phyloP scores from a whole-genome alignment of 164 flowering plant species.

The Liriodendron chinense region DNA sequence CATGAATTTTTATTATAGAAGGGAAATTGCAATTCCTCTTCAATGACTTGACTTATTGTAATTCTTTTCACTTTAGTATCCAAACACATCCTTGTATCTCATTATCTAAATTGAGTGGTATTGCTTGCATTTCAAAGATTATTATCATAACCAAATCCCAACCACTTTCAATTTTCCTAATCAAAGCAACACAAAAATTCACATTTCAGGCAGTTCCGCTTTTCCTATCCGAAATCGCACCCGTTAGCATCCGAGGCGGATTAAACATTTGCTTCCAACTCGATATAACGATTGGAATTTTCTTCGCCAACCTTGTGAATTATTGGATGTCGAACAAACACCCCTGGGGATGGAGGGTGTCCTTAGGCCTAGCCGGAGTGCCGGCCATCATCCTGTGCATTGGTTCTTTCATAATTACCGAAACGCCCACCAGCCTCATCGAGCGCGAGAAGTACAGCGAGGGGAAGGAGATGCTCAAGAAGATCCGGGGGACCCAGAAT shows the following conservation, averaged over 20 bases:
- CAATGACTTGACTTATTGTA: too few species aligned
- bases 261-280: conserved; percentile 42
- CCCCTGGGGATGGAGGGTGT: conserved; percentile 35
- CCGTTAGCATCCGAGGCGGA: conserved; percentile 25
- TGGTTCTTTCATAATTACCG: conserved; percentile 29
- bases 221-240: conserved; percentile 47
- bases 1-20: too few species aligned
- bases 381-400: conserved; percentile 26
- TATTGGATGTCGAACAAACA: conserved; percentile 17
- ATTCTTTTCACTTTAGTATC: too few species aligned
- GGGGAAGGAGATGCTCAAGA: conserved; percentile 24
- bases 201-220: conserved; percentile 62
- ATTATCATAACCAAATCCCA: too few species aligned
- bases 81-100: neutral
- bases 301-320: conserved; percentile 34
- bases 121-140: too few species aligned
- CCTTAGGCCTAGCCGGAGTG: conserved; percentile 35
- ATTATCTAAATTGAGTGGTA: too few species aligned
- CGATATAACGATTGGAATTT: conserved; percentile 36
- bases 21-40: too few species aligned
- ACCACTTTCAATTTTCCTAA: too few species aligned
- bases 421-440: conserved; percentile 41
- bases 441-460: conserved; percentile 19
- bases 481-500: conserved; percentile 22
- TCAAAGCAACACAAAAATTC: too few species aligned